Evolutionary conservation across 441 rosid genomes (phyloP).

Genomic region (Cnidoscolus chayamansa): DNA sequence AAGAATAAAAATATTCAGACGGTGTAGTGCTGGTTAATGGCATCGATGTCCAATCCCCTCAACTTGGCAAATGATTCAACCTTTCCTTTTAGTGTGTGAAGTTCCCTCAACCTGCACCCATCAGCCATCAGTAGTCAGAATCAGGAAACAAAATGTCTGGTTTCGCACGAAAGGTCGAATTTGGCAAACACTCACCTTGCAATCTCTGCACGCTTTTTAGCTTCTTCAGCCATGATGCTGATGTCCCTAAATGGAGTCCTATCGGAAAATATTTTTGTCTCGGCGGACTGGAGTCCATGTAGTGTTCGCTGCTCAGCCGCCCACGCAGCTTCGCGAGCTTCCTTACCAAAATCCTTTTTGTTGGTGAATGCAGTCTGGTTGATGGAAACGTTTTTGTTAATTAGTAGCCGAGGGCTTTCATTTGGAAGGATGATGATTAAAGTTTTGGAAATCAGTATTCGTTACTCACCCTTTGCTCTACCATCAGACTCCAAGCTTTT

Average conservation of each 20-base stretch:
- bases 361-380: constrained; percentile 81
- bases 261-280: constrained; percentile 41
- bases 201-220: constrained; percentile 81
- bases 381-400: neutral
- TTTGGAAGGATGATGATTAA: neutral
- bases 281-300: constrained; percentile 71
- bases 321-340: constrained; percentile 93
- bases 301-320: constrained; percentile 79
- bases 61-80: constrained; percentile 90
- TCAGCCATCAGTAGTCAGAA: neutral
- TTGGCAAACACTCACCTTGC: constrained; percentile 48
- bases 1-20: constrained; percentile 33
- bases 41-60: constrained; percentile 76
- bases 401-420: neutral
- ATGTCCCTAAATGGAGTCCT: constrained; percentile 64
- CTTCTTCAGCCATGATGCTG: constrained; percentile 79
- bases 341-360: constrained; percentile 81
- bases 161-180: no score
- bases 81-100: constrained; percentile 80
- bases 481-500: constrained; percentile 68
- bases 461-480: constrained; percentile 65
- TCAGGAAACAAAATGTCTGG: neutral
- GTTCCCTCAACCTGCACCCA: constrained; percentile 63
- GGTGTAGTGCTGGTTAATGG: constrained; percentile 83
- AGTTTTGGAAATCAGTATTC: neutral